phyloP scores from a whole-genome alignment of 805 yeast genomes.

The Ogataea ramenticola region DNA sequence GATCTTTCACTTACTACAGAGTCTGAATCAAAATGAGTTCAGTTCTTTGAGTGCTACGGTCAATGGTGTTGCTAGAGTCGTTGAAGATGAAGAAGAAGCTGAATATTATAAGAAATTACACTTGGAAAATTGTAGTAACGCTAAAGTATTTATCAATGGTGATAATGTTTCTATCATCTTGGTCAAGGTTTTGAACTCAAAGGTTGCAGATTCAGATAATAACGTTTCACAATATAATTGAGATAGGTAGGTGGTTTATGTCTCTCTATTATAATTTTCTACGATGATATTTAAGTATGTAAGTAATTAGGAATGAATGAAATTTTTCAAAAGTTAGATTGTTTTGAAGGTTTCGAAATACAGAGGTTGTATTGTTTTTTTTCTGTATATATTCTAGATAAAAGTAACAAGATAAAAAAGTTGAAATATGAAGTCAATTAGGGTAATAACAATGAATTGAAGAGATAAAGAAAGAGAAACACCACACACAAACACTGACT shows the following conservation, averaged over 20 bases:
- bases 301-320: not conserved
- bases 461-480: not conserved
- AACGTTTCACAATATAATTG: conserved; percentile 32
- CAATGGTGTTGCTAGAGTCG: conserved; percentile 59
- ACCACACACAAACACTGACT: not conserved
- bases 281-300: too few relatives aligned
- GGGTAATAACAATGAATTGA: too few relatives aligned
- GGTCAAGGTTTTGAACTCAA: conserved; percentile 58
- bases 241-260: not conserved
- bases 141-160: conserved; percentile 56
- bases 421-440: too few relatives aligned
- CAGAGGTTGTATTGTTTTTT: too few relatives aligned
- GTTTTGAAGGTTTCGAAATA: too few relatives aligned
- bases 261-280: too few relatives aligned
- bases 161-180: conserved; percentile 61
- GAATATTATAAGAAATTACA: conserved; percentile 56
- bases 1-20: conserved; percentile 57
- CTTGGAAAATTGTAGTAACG: conserved; percentile 59
- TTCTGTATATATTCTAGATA: too few relatives aligned
- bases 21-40: conserved; percentile 71
- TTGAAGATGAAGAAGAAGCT: conserved; percentile 43
- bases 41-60: conserved; percentile 79
- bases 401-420: too few relatives aligned
- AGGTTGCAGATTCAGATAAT: conserved; percentile 73
- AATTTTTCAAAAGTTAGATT: too few relatives aligned